Evolutionary conservation across 1,139 yeast species (phyloP), one percentile per base, ranked within the genome.

Genomic region (Debaryomyces psychrophilus): DNA sequence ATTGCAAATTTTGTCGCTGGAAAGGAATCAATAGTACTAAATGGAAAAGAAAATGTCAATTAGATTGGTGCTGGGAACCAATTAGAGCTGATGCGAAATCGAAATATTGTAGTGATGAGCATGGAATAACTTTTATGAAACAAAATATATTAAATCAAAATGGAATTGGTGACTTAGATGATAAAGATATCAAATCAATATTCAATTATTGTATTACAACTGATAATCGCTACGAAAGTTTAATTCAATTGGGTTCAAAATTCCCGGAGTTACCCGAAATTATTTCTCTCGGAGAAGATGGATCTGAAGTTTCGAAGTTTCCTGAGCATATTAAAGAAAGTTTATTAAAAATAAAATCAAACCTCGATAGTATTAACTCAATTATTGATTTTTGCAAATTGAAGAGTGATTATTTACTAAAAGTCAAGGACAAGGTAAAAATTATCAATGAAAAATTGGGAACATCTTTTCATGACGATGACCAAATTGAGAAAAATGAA

Each of bases 41-140:
- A 15, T 92, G 93, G 93, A 87, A 85, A 62, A 74, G 87, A 38
- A 87, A 85, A 58, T 92, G 97, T 60, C 73, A 95, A 26, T 50
- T 87, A 11, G 63, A 66, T 0, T 66, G 62, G 1, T 92, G 98
- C 60, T 75, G 64, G 50, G 71, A 76, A 44, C 89, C 95, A 0
- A 81, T 88, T 7, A 50, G 53, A 8, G 54, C 59, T 5, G 67
- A 58, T 27, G 44, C 48, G 8, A 55, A 56, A 48, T 81, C 90
- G 37, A 90, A 90, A 62, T 92, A 88, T 62, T 92, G 98, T 61
- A 68, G 82, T 18, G 76, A 73, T 25, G 87, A 81, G 29, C 96
- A 92, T 64, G 97, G 96, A 0, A 48, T 78, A 20, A 57, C 61
- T 48, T 90, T 73, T 57, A 76, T 88, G 71, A 62, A 61, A 44